Evolutionary conservation across 2,329 filamentous ascomycete genomes (phyloP), one percentile per base, ranked within the genome.

Genomic region (Coniochaeta sp.): DNA sequence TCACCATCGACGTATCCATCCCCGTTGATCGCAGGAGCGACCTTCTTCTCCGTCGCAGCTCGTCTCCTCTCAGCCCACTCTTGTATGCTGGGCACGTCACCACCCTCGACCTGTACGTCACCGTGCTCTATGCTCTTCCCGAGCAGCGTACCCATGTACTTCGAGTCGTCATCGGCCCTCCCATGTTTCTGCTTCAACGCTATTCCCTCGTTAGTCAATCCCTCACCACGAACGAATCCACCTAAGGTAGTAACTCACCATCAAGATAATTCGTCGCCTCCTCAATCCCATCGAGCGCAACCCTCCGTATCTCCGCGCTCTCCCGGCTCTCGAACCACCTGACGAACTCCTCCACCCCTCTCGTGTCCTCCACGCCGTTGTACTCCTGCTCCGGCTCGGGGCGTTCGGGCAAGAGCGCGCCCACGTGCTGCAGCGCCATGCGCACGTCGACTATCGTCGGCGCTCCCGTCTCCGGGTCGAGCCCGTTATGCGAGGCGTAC

Each of bases 131-230:
- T 79, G 42, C 78, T 75, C 57, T 85, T 85, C 4, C 92, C 92
- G 10, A 97, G 75, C 0, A 94, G 79, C 0, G 92, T 96, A 27
- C 89, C 90, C 58, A 86, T 82, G 66, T 90, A 95, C 61, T 92
- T 86, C 9, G 86, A 85, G 63, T 95, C 91, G 62, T 95, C 90
- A 56, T 87, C 89, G 1, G 87, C 88, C 61, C 94, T 95, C 71
- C 86, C 91, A 67, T 95, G 89, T 64, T 95, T 96, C 71, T 91
- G 94, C 69, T 95, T 96, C 38, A 97, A 73, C 4, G 84, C 87
- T 88, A 57, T 30, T 33, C 27, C n/a, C 16, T 14, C n/a, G 42
- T 31, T 33, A 38, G 50, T 30, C 45, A 38, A 26, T 42, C 20
- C 20, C 38, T 27, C 22, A 49, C 22, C 32, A 8, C 6, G 6